phyloP scores from a whole-genome alignment of 2,329 filamentous ascomycete genomes.

The Botryotinia calthae region DNA sequence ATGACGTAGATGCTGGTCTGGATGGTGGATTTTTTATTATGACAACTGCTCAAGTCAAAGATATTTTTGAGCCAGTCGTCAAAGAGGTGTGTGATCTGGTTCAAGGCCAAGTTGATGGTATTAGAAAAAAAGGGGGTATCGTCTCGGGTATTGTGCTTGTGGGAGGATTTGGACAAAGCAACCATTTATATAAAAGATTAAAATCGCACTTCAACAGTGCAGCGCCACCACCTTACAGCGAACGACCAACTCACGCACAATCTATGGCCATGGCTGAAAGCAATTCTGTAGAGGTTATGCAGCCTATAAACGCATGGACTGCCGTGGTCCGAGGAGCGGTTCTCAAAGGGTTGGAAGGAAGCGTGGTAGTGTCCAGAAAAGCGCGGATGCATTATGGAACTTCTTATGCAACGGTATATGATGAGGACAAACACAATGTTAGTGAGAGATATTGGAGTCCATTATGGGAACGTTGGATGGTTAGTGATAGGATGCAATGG shows the following conservation, averaged over 20 bases:
- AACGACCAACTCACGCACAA: slow-evolving; percentile 65
- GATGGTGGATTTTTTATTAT: slow-evolving; percentile 76
- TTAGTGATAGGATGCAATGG: slow-evolving; percentile 81
- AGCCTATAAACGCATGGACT: slow-evolving; percentile 79
- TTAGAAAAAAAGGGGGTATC: slow-evolving; percentile 59
- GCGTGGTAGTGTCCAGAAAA: slow-evolving; percentile 73
- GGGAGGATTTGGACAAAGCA: slow-evolving; percentile 77
- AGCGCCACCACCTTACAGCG: slow-evolving; percentile 58
- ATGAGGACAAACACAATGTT: slow-evolving; percentile 70
- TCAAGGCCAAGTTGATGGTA: slow-evolving; percentile 62
- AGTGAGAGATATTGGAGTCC: slow-evolving; percentile 76
- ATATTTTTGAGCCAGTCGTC: slow-evolving; percentile 73
- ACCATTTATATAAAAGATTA: slow-evolving; percentile 70
- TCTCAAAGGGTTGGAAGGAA: slow-evolving; percentile 70
- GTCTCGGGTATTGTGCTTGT: slow-evolving; percentile 77
- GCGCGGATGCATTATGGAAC: slow-evolving; percentile 73
- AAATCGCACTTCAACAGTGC: slow-evolving; percentile 62
- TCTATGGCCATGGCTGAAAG: slow-evolving; percentile 47
- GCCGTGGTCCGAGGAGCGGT: slow-evolving; percentile 77
- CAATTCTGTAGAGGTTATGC: slow-evolving; percentile 72
- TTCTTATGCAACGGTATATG: slow-evolving; percentile 77
- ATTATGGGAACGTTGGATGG: slow-evolving; percentile 80
- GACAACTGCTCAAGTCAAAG: slow-evolving; percentile 65
- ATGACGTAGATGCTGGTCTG: slow-evolving; percentile 71
- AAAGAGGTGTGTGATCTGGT: slow-evolving; percentile 68